Base-by-base conservation (phyloP, 805 yeast genomes). In the Candida koratica region DNA sequence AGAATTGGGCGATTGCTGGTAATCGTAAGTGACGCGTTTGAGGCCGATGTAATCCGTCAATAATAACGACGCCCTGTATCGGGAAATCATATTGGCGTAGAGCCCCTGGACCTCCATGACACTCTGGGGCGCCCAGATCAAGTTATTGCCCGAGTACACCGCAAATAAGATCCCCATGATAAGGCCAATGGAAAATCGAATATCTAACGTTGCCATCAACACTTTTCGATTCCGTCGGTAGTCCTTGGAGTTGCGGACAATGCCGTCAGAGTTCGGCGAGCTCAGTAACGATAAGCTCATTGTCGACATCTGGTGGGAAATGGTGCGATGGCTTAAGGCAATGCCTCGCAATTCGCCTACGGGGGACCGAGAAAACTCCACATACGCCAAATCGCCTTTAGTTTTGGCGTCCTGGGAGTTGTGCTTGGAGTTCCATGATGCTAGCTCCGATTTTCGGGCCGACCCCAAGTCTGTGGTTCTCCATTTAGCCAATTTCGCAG, bases 311-410 rank as follows among this genome's bases (percentile, higher is more conserved):
- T 93, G 98, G 46, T 86, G 90, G 53, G 84, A 71, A 5, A 93
- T 75, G 0, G 96, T 88, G 41, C 86, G 69, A 55, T 93, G 97
- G 16, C 93, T 84, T 53, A 93, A 74, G 1, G 94, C 96, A 23
- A 93, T 95, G 12, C 99, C 99, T 39, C 96, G 70, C 23, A 88
- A 61, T 45, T 89, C 94, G 3, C 97, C 97, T 17, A 84, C 76
- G 0, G 97, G 94, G 1, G 94, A 83, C 47, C 89, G 75, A 0
- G 93, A 78, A 52, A 84, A 93, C 60, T 93, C 98, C 10, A 93
- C 89, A 51, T 93, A 93, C 0, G 97, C 96, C 40, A 93, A 63
- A 51, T 86, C 94, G 13, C 58, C 46, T 28, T 43, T 44, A 2
- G 44, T 32, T 19, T 37, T 28, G 28, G 39, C 39, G 34, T 41